Base-by-base conservation (phyloP, 2,329 filamentous ascomycete species). In the Cercospora sp. region DNA sequence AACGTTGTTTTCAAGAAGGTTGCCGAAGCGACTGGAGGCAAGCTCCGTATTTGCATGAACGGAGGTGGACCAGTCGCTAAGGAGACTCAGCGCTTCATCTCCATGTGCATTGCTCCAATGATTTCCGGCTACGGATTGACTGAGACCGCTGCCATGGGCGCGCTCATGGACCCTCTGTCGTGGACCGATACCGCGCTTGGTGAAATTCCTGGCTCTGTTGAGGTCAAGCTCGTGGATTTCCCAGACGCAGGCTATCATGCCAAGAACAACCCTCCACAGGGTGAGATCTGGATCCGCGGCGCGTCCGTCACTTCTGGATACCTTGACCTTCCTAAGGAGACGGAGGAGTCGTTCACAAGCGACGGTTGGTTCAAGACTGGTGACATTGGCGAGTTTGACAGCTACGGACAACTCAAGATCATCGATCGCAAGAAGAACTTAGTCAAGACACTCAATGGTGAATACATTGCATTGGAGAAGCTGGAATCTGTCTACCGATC, bases 371-470 rank as follows among this genome's bases (percentile, higher is more conserved):
- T 98, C 87, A 94, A 91, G 86, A 97, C 93, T 16, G 94, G 94
- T 69, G 94, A 98, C 76, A 95, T 98, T 79, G 94, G 94, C 75
- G 92, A 97, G 79, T 95, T 94, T 75, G 90, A 94, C 79, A 78
- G 83, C 55, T 85, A 90, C 69, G 94, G 94, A 53, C 91, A 97
- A 79, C 82, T 98, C 72, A 88, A 86, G 74, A 90, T 98, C 78
- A 94, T 98, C 77, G 94, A 98, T 80, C 92, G 94, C 74, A 94
- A 97, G 88, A 98, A 98, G 89, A 98, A 98, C 82, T 84, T 98
- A 65, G 92, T 98, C 80, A 98, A 98, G 89, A 94, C 95, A 71
- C 87, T 92, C 72, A 93, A 94, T 69, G 94, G 94, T 74, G 94
- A 98, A 84, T 98, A 98, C 81, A 96, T 98, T 79, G 95, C 94